A percentile compares a stretch with the other conserved stretches of the same genome.
Evolutionary conservation across 2,329 filamentous ascomycete genomes (phyloP).

Genomic region (Trichoderma harzianum): DNA sequence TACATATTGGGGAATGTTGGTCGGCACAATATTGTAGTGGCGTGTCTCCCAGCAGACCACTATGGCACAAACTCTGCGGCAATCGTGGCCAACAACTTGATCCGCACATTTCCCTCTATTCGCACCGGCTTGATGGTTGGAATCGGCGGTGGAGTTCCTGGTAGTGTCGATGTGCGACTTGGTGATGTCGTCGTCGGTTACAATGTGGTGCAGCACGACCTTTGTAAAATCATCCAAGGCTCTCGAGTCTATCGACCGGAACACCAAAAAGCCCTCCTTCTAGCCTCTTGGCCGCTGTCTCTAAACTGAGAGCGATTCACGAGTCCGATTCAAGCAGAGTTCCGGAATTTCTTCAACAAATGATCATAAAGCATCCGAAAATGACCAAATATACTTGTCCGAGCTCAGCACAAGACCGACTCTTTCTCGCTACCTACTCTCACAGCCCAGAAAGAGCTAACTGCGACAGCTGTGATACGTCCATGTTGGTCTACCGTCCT

Average conservation of each 20-base stretch:
- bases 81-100: conserved; percentile 31
- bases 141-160: conserved; percentile 8
- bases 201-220: conserved; percentile 18
- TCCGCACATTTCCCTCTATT: conserved; percentile 30
- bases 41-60: background rate
- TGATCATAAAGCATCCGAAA: background rate
- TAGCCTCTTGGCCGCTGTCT: background rate
- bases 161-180: conserved; percentile 21
- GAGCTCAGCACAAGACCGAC: background rate
- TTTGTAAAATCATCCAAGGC: conserved; percentile 6
- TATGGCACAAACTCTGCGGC: conserved; percentile 32
- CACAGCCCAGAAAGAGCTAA: background rate
- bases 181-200: conserved; percentile 24
- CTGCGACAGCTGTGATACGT: background rate
- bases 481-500: background rate
- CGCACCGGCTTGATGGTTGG: background rate
- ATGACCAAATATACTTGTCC: background rate
- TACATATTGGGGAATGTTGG: background rate
- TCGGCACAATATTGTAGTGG: background rate
- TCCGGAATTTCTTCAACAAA: background rate
- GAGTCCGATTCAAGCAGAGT: background rate
- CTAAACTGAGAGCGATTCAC: background rate
- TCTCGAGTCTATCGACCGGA: background rate
- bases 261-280: background rate
- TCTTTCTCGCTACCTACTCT: background rate